Evolutionary conservation across 345 rosid species (phyloP).

Genomic region (Acer negundo): DNA sequence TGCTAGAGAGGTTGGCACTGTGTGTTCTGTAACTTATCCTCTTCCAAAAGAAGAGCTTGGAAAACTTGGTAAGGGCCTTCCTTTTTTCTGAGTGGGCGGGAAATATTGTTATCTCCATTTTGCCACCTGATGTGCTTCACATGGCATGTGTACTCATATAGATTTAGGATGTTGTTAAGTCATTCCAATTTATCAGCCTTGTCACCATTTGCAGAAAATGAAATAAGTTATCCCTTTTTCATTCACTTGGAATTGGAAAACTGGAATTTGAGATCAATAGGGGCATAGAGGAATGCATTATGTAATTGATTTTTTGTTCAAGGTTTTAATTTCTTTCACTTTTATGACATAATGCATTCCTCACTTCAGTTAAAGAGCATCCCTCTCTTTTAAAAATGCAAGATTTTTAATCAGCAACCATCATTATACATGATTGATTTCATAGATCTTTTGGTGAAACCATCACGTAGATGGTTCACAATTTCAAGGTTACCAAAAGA

Average conservation of each 20-base stretch:
- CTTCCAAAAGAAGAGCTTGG: conserved; percentile 71
- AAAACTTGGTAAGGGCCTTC: conserved; percentile 58
- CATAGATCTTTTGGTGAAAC: not conserved
- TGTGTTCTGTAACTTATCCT: conserved; percentile 81
- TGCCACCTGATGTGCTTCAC: not conserved
- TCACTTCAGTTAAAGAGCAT: no score
- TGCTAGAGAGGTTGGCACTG: conserved; percentile 69
- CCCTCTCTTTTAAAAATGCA: no score
- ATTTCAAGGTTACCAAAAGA: not conserved
- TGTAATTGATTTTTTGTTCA: not conserved
- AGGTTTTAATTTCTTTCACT: not conserved
- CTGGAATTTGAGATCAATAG: not conserved
- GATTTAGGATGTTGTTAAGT: not conserved
- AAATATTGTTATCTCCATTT: not conserved
- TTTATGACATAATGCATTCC: not conserved
- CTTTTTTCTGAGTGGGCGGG: not conserved
- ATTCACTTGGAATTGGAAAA: not conserved
- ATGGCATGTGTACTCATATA: not conserved
- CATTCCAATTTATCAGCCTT: not conserved
- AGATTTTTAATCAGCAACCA: not conserved
- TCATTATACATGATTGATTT: not conserved
- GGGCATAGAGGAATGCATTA: not conserved
- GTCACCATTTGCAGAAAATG: not conserved
- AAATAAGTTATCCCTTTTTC: not conserved
- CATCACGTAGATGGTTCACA: not conserved